phyloP scores from a whole-genome alignment of 805 yeast genomes.

The Suhomyces canberraensis region DNA sequence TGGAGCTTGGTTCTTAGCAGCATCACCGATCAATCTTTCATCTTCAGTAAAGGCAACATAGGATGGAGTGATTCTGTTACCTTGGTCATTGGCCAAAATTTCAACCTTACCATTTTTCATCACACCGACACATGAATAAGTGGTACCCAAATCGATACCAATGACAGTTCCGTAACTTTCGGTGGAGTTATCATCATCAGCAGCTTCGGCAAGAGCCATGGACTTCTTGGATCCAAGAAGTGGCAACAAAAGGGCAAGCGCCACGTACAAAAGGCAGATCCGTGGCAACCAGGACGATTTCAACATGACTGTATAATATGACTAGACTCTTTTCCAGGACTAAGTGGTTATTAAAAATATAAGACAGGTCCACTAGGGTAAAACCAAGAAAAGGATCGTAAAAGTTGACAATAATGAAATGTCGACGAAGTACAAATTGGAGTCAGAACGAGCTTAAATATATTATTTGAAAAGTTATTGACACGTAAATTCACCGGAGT shows the following conservation, averaged over 20 bases:
- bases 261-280: conserved; percentile 24
- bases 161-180: conserved; percentile 62
- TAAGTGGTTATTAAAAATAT: too few relatives aligned
- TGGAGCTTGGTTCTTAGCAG: conserved; percentile 97
- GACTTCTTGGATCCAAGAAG: conserved; percentile 23
- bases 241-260: conserved; percentile 37
- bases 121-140: conserved; percentile 95
- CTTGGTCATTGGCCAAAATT: conserved; percentile 96
- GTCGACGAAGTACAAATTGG: too few relatives aligned
- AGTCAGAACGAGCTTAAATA: background rate
- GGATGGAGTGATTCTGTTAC: conserved; percentile 97
- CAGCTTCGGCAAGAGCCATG: conserved; percentile 19
- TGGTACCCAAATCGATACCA: conserved; percentile 97
- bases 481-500: conserved; percentile 3
- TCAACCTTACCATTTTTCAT: conserved; percentile 90
- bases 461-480: conserved; percentile 4
- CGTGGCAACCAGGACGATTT: conserved; percentile 15
- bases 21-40: conserved; percentile 93
- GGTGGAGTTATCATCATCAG: conserved; percentile 21
- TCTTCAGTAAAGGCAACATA: conserved; percentile 92
- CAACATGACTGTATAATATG: conserved; percentile 4
- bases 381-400: too few relatives aligned
- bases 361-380: too few relatives aligned
- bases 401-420: too few relatives aligned
- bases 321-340: too few relatives aligned